Base-by-base conservation (phyloP, 129 eudicot genomes). In the Centaurea solstitialis region DNA sequence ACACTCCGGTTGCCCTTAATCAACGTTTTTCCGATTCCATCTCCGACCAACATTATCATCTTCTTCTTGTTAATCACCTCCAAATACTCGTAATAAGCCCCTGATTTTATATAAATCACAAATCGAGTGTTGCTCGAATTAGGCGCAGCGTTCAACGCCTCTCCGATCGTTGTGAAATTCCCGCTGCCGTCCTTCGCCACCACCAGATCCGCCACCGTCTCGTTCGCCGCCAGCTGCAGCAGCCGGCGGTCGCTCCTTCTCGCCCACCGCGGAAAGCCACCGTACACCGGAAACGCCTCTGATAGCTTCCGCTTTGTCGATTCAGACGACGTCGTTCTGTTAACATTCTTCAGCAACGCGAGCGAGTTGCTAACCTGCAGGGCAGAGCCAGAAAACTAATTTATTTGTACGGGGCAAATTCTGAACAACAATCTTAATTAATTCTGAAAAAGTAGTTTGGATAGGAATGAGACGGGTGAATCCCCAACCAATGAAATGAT, bases 121-220 rank as follows among this genome's bases (percentile, higher is more conserved):
- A 92, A 94, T 61, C 99, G 83, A 47, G 91, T 80, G 0, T 50
- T 17, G 20, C 94, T 89, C 24, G 82, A 35, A 18, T 91, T 88
- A 20, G 98, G 95, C 10, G 91, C 97, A 3, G 88, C 97, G 23
- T 73, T 76, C 33, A 92, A 38, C 0, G 99, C 99, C 12, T 85
- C 99, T 7, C 84, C 86, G 4, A 94, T 88, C 23, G 97, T 94
- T 18, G 84, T 94, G 62, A 84, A 94, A 21, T 92, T 89, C 35
- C 99, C 97, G 38, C 93, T 90, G 28, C 97, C 99, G 70, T 94
- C 99, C 70, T 90, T 50, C 7, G 99, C 97, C 78, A 94, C 99
- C 77, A 87, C 90, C 68, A 92, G 26, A 75, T 94, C 77, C 22
- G 41, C 85, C 72, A 1, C 47, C 15, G 87, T 91, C 35, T 70